These are phyloP conservation scores for Phytophthora kernoviae DNA, from an alignment of 352 stramenopile genomes.

Conservation along the genomic window DNA sequence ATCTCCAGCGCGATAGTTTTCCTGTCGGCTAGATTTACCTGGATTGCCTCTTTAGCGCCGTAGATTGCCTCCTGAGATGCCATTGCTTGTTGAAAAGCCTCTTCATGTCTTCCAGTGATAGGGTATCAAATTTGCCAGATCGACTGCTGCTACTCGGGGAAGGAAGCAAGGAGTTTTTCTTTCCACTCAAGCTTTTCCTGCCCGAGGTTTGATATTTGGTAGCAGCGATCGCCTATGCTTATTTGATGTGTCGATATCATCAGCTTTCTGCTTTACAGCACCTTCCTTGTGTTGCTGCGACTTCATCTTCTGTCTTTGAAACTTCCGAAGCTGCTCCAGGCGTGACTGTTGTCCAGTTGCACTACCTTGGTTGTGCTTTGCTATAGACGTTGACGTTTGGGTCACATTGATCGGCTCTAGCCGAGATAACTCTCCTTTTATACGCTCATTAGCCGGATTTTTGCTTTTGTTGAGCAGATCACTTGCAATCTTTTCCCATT, in stretches of 20 bases:
- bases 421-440: conserved; percentile 38
- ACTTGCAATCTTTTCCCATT: conserved; percentile 71
- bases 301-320: conserved; percentile 57
- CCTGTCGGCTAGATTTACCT: conserved; percentile 54
- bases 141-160: conserved; percentile 1
- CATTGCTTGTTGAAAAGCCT: conserved; percentile 39
- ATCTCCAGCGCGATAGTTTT: conserved; percentile 57
- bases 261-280: conserved; percentile 64
- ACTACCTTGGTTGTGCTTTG: conserved; percentile 33
- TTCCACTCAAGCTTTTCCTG: not conserved
- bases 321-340: conserved; percentile 62
- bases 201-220: not conserved
- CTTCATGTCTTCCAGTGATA: conserved; percentile 32
- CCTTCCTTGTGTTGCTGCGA: conserved; percentile 48
- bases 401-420: conserved; percentile 42
- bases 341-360: conserved; percentile 61
- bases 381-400: conserved; percentile 33
- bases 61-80: conserved; percentile 53
- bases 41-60: conserved; percentile 54
- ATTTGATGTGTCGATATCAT: conserved; percentile 46
- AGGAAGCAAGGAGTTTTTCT: not conserved
- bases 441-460: conserved; percentile 17
- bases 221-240: conserved; percentile 47
- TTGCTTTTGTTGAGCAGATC: conserved; percentile 37
- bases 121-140: not conserved